These are phyloP conservation scores for Straminergon stramineum DNA, from an alignment of 225 moss, liverwort and hornwort species.

Conservation along the genomic window DNA sequence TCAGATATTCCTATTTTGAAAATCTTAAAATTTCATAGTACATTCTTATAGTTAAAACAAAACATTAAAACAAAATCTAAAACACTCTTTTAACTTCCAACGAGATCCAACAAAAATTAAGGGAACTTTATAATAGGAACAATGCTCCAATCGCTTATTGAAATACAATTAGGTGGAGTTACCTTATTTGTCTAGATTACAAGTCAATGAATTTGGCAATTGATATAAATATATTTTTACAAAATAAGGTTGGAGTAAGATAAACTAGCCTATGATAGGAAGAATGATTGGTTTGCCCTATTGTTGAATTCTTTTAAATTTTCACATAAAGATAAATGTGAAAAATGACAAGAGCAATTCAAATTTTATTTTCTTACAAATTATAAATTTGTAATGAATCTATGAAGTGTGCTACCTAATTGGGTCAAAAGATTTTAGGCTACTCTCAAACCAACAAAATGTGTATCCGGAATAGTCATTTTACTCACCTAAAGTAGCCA, in stretches of 20 bases:
- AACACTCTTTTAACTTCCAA: too few species aligned
- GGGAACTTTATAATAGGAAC: not conserved
- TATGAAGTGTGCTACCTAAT: not conserved
- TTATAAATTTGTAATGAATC: too few species aligned
- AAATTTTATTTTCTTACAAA: not conserved
- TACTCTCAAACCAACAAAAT: not conserved
- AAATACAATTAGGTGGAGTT: rapidly evolving
- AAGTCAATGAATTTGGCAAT: not conserved
- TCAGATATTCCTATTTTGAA: not conserved
- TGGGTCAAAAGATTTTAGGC: rapidly evolving
- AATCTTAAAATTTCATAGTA: too few species aligned
- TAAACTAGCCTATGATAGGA: too few species aligned
- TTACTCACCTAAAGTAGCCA: not conserved
- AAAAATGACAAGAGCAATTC: rapidly evolving
- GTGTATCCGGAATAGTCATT: not conserved
- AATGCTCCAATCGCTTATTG: not conserved
- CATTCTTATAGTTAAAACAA: not conserved
- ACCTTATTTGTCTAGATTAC: rapidly evolving
- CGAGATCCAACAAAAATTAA: not conserved
- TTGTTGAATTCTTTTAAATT: not conserved
- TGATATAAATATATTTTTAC: not conserved
- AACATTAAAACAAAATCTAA: not conserved
- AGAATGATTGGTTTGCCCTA: not conserved
- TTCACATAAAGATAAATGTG: too few species aligned
- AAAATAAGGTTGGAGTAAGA: rapidly evolving